These are phyloP conservation scores for Eucalyptus camaldulensis DNA, from an alignment of 345 rosid genomes.

Conservation along the genomic window DNA sequence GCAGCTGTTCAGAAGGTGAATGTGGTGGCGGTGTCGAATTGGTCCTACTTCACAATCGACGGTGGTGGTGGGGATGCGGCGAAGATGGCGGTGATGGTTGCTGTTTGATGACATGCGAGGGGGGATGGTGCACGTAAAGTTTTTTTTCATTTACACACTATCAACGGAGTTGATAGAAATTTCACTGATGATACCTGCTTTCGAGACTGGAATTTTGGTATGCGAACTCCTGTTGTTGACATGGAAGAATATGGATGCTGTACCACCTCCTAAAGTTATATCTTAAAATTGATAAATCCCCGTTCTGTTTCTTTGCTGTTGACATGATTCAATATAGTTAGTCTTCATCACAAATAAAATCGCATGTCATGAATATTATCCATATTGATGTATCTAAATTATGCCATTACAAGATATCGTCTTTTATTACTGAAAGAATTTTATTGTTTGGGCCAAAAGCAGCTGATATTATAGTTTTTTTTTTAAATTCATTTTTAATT, in stretches of 20 bases:
- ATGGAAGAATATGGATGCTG: not conserved
- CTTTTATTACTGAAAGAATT: not conserved
- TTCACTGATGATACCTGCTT: not conserved
- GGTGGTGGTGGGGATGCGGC: no score
- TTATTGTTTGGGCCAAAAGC: not conserved
- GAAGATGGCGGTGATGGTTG: no score
- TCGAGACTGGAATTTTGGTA: not conserved
- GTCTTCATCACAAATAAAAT: not conserved
- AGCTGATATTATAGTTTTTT: not conserved
- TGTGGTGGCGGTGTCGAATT: no score
- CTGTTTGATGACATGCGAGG: no score
- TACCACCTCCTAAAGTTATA: not conserved
- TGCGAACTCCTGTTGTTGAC: not conserved
- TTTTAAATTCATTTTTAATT: not conserved
- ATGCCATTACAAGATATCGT: not conserved
- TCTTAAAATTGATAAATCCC: not conserved
- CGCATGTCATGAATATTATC: not conserved
- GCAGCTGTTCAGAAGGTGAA: no score
- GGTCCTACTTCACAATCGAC: no score
- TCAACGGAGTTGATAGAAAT: no score
- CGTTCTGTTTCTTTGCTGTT: not conserved
- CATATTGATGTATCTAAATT: not conserved
- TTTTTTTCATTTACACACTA: no score
- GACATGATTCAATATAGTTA: not conserved
- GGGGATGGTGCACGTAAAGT: no score